Base-by-base conservation (phyloP, 768 basidiomycete species). In the Guyanaporus albipodus region DNA sequence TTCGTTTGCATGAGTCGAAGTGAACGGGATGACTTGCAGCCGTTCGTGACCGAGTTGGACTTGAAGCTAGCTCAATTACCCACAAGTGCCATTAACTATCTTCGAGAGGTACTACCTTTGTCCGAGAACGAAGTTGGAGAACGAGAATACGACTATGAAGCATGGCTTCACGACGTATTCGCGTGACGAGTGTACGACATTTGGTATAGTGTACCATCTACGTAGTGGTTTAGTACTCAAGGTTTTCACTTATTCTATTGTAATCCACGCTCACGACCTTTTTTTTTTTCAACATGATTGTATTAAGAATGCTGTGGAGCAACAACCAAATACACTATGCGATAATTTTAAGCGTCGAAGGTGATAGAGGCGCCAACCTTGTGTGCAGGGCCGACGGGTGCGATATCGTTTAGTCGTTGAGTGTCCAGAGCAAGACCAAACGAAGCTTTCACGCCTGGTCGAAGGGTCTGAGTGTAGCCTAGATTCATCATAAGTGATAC, bases 401-500 rank as follows among this genome's bases (percentile, higher is more conserved):
- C 68, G 42, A 76, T 67, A 46, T 91, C 88, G 73, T 89, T 92
- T 58, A 97, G 74, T 56, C 87, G 83, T 73, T 91, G 84, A 51
- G 92, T 95, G 74, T 99, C 96, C 55, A 99, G 75, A 56, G 92
- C 91, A 62, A 97, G 81, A 73, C 95, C 94, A 68, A 97, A 93
- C 40, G 87, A 78, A 38, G 87, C 87, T 69, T 87, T 91, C 61
- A 97, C 89, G 61, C 93, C 93, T 42, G 91, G 91, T 56, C 91
- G 88, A 64, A 99, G 87, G 31, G 80, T 73, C 74, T 99, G 95
- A 42, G 92, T 95, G 75, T 92, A 93, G 56, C 86, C 85, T 86
- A 51, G 10, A 19, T 50, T 55, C 26, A 19, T 32, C 26, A 29
- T 64, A 32, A 60, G 51, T 18, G 18, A 46, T 8, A 41, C 26